Percentiles rank a stretch among this genome's conserved stretches.
Evolutionary conservation across 2,329 filamentous ascomycete species (phyloP).

Genomic region (Phyllosticta ampelicida): DNA sequence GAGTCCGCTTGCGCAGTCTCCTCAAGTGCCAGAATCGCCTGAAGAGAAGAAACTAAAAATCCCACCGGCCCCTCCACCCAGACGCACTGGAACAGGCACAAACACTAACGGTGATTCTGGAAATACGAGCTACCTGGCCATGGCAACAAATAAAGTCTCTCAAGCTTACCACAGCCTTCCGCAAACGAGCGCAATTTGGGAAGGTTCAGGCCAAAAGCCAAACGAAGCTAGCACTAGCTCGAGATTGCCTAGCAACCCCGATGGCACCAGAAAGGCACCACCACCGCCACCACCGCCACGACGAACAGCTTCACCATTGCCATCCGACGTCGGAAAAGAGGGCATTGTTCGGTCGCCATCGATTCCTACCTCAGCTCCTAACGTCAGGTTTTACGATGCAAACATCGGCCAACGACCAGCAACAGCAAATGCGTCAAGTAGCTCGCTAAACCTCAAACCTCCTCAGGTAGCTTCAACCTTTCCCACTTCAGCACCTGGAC

Average conservation of each 20-base stretch:
- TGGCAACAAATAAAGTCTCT: constrained; percentile 28
- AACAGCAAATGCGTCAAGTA: constrained; percentile 6
- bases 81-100: constrained; percentile 10
- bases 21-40: constrained; percentile 14
- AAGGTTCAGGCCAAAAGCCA: constrained; percentile 5
- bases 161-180: constrained; percentile 32
- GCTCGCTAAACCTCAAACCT: constrained; percentile 1
- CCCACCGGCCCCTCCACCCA: constrained; percentile 24
- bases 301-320: background rate
- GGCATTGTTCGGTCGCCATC: background rate
- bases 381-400: background rate
- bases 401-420: background rate
- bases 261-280: constrained; percentile 9
- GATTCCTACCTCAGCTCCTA: background rate
- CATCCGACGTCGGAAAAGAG: background rate
- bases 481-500: background rate
- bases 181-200: constrained; percentile 19
- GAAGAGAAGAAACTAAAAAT: constrained; percentile 20
- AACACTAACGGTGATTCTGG: background rate
- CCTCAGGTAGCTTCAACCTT: background rate
- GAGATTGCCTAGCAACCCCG: constrained; percentile 7
- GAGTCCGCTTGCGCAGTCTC: constrained; percentile 21
- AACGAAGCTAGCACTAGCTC: constrained; percentile 8
- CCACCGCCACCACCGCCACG: constrained; percentile 11
- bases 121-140: constrained; percentile 25